Evolutionary conservation across 805 yeast species (phyloP).

Genomic region (Metschnikowia amazonensis): DNA sequence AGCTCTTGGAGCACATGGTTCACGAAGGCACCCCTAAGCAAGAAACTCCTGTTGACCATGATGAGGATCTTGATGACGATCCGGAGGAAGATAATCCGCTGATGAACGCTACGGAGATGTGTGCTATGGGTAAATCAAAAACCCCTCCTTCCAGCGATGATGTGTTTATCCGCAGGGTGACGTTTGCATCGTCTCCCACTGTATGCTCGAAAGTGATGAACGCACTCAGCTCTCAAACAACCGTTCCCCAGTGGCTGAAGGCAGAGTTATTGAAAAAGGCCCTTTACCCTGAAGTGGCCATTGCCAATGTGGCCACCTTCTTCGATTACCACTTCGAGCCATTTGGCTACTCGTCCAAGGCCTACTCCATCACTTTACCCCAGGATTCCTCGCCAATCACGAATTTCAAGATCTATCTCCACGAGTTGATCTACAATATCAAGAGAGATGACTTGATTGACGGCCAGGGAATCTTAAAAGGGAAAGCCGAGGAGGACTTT

Average conservation of each 20-base stretch:
- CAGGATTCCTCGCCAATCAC: conserved; percentile 43
- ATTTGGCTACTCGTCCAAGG: conserved; percentile 29
- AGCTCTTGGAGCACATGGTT: conserved; percentile 19
- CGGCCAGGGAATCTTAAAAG: conserved; percentile 30
- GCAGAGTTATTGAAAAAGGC: conserved; percentile 22
- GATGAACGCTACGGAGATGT: conserved; percentile 13
- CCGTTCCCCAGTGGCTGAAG: conserved; percentile 19
- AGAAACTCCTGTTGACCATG: conserved; percentile 8
- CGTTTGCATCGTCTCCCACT: conserved; percentile 12
- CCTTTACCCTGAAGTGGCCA: conserved; percentile 32
- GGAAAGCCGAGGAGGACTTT: conserved; percentile 36
- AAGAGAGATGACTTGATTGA: conserved; percentile 31
- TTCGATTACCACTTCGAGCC: conserved; percentile 40
- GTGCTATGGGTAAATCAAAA: conserved; percentile 16
- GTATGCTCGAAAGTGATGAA: conserved; percentile 11
- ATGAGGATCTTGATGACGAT: conserved; percentile 10
- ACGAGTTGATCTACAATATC: conserved; percentile 28
- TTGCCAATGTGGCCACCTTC: conserved; percentile 24
- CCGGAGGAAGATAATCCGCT: conserved; percentile 5
- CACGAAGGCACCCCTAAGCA: conserved; percentile 13
- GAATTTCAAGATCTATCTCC: conserved; percentile 41
- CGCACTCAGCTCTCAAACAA: conserved; percentile 10
- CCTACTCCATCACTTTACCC: conserved; percentile 47
- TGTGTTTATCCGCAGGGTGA: conserved; percentile 18
- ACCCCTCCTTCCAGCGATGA: conserved; percentile 15